phyloP scores from a whole-genome alignment of 2,329 filamentous ascomycete species.

The Delphinella strobiligena region DNA sequence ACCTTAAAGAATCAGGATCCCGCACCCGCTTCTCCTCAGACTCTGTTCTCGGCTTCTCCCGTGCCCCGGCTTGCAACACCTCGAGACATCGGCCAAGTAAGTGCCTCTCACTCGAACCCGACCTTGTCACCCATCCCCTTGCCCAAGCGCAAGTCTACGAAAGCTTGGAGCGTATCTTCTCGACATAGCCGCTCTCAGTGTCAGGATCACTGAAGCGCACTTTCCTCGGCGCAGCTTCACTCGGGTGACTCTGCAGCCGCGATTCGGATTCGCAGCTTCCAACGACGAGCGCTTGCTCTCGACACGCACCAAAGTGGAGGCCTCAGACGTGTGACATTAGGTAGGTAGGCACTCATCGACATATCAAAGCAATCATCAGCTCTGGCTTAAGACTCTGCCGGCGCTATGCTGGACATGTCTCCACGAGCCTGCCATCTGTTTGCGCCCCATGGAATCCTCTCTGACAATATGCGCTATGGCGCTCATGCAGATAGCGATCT shows the following conservation, averaged over 20 bases:
- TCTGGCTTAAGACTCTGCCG: conserved; percentile 9
- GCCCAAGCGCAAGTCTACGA: background rate
- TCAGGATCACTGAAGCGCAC: background rate
- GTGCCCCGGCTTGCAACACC: background rate
- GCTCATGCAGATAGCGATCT: conserved; percentile 36
- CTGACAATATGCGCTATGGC: background rate
- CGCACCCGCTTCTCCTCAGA: too few species aligned
- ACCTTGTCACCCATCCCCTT: background rate
- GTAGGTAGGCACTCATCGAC: conserved; percentile 17
- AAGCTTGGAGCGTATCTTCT: background rate
- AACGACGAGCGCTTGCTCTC: background rate
- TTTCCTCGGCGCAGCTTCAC: background rate
- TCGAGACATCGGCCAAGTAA: background rate
- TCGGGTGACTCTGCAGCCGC: too few species aligned
- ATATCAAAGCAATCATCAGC: conserved; percentile 4
- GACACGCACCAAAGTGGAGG: background rate
- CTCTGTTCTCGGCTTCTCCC: too few species aligned
- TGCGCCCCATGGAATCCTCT: conserved; percentile 1
- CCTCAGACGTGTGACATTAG: conserved; percentile 25
- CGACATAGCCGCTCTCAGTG: background rate
- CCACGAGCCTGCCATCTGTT: background rate
- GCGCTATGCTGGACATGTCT: background rate
- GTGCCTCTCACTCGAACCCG: background rate
- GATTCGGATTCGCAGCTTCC: background rate
- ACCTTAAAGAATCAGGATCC: too few species aligned